Evolutionary conservation across 202 grass and related monocot genomes (phyloP), one percentile per base, ranked within the genome.

Genomic region (Dendrocalamus latiflorus): DNA sequence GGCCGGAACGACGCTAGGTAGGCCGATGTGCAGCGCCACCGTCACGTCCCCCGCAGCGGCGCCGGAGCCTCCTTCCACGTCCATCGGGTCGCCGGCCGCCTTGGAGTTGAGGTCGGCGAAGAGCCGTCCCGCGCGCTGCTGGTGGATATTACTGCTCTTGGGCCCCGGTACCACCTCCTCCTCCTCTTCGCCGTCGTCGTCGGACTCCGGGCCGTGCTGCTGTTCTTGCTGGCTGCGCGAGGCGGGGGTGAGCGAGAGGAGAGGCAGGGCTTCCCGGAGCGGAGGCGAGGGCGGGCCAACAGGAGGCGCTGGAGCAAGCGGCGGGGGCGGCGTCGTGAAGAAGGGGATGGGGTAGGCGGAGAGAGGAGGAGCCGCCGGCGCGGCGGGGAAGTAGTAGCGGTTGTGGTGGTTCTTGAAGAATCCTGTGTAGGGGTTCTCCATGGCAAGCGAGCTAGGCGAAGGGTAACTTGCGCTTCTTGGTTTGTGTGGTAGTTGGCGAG

Each of bases 241-340:
- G 0, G 65, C 68, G 0, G 90, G 88, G 28, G 80, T 86, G 65
- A 91, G 93, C 4, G 85, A 95, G 54, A 98, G 96, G 6, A 98
- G 88, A 17, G 96, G 96, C 38, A 98, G 89, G 64, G 93, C 93
- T 81, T 98, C 96, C 76, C 93, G 82, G 41, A 98, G 91, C 49
- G 96, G 96, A 13, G 96, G 96, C 9, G 93, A 98, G 33, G 86
- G 43, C 11, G 92, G 81, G 37, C 84, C 51, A 9, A 75, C 12
- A 45, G 64, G 45, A 54, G 72, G 18, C 56, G 73, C 18, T 24
- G 45, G 14, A 4, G 78, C 63, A 30, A 48, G 72, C 65, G 43
- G 74, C 26, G 30, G 76, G 21, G 44, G 57, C 64, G 16, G 26
- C 65, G 70, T 36, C 49, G 43, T 74, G 65, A 88, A 80, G 88